Evolutionary conservation across 1,284 basidiomycete genomes (phyloP), one percentile per base, ranked within the genome.

Genomic region (Megacollybia platyphylla): DNA sequence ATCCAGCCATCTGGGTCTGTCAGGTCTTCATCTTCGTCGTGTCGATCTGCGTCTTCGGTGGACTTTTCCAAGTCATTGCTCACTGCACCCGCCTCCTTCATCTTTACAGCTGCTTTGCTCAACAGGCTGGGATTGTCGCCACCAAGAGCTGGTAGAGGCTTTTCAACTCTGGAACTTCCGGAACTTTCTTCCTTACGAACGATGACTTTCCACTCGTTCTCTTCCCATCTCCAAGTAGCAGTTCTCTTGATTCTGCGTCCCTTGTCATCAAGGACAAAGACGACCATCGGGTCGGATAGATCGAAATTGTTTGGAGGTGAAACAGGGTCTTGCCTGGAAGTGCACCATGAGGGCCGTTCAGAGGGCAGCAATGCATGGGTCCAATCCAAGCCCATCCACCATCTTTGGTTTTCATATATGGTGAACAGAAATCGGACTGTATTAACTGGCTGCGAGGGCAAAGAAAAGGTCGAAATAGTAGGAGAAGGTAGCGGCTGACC

Each of bases 1-100:
- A 92, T 75, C 92, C 92, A 96, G 1, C 92, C 92, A 46, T 94
- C 89, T 1, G 68, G 56, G 57, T 97, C 92, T 0, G 91, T 94
- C 37, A 66, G 61, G 36, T 71, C 61, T 35, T 65, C 62, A 10
- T 61, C 60, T 15, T 51, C 54, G 7, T 44, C 43, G 27, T 53
- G 49, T 35, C 56, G 51, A 15, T 57, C 51, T 15, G 43, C 51
- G 11, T 58, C 50, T 30, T 49, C 46, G 15, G 46, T 45, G 27
- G 48, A 51, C 40, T 54, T 54, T 34, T 61, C 58, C 7, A 56
- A 53, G 5, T 46, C 48, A 4, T 17, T 36, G 32, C 34, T 36
- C 42, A 39, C n/a, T 36, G 41, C 28, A 51, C 43, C 45, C 39
- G 39, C 41, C 40, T 68, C 62, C 15, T 64, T 61, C 57, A 71